phyloP scores from a whole-genome alignment of 2,329 filamentous ascomycete species.

The Fusarium newnesense region DNA sequence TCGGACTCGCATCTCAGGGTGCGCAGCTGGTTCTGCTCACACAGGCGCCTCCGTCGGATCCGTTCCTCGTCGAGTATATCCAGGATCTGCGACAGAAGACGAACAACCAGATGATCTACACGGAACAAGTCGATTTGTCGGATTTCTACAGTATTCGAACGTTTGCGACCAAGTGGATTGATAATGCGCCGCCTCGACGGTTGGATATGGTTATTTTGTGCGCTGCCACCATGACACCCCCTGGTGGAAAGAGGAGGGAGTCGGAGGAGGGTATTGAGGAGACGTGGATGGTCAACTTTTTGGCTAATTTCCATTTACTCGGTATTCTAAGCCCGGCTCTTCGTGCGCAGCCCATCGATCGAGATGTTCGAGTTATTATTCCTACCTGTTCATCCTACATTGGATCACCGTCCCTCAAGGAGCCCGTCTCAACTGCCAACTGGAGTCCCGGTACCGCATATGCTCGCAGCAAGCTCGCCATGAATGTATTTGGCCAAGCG shows the following conservation, averaged over 20 bases:
- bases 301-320: constrained; percentile 94
- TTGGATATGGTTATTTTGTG: constrained; percentile 93
- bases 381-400: constrained; percentile 91
- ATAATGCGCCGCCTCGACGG: constrained; percentile 88
- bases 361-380: constrained; percentile 90
- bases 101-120: constrained; percentile 89
- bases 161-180: constrained; percentile 98
- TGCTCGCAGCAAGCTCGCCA: constrained; percentile 76
- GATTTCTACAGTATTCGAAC: constrained; percentile 90
- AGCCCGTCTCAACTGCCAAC: constrained; percentile 58
- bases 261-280: constrained; percentile 86
- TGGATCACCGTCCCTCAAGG: constrained; percentile 73
- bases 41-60: constrained; percentile 80
- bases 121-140: constrained; percentile 90
- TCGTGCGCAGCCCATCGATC: constrained; percentile 89
- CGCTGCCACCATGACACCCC: constrained; percentile 79
- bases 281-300: constrained; percentile 94
- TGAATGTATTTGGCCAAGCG: constrained; percentile 88
- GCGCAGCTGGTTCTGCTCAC: constrained; percentile 93
- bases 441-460: constrained; percentile 70
- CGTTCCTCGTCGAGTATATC: constrained; percentile 92
- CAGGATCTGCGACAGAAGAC: constrained; percentile 83
- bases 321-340: constrained; percentile 91
- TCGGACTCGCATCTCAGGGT: constrained; percentile 80
- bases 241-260: constrained; percentile 66